Evolutionary conservation across 768 basidiomycete genomes (phyloP).

Genomic region (Auricularia cornea): DNA sequence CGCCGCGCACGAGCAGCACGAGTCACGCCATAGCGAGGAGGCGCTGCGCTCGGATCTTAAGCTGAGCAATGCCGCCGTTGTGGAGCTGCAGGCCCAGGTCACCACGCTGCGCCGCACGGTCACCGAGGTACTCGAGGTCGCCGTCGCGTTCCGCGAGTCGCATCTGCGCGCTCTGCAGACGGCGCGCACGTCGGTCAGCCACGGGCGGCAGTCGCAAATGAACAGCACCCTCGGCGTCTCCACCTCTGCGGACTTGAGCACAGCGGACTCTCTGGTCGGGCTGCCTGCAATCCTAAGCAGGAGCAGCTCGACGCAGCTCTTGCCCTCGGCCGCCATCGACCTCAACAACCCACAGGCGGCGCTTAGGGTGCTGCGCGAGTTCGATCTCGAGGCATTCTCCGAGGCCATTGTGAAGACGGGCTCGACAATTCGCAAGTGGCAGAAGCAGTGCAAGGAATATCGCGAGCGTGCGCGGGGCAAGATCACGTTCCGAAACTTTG

Average conservation of each 20-base stretch:
- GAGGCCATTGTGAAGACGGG: slow-evolving; percentile 76
- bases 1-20: slow-evolving; percentile 60
- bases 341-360: slow-evolving; percentile 62
- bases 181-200: slow-evolving; percentile 18
- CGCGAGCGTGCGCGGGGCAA: slow-evolving; percentile 93
- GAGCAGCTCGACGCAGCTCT: neutral
- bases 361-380: slow-evolving; percentile 58
- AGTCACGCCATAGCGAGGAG: slow-evolving; percentile 57
- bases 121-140: slow-evolving; percentile 75
- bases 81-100: slow-evolving; percentile 55
- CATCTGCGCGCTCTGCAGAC: slow-evolving; percentile 64
- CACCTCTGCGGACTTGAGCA: neutral
- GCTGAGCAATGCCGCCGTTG: slow-evolving; percentile 58
- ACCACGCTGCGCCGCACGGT: slow-evolving; percentile 61
- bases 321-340: slow-evolving; percentile 41
- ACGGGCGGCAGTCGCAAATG: neutral
- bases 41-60: slow-evolving; percentile 67
- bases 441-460: slow-evolving; percentile 94
- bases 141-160: slow-evolving; percentile 66
- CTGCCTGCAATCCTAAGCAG: neutral
- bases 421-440: slow-evolving; percentile 91
- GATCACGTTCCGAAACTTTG: slow-evolving; percentile 92
- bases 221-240: neutral
- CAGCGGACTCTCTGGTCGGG: neutral
- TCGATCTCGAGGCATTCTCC: slow-evolving; percentile 79